Percentiles rank a stretch among this genome's conserved stretches.
These are phyloP conservation scores for Mucor velutinosus DNA, from an alignment of 371 early-diverging fungal genomes.

Conservation along the genomic window DNA sequence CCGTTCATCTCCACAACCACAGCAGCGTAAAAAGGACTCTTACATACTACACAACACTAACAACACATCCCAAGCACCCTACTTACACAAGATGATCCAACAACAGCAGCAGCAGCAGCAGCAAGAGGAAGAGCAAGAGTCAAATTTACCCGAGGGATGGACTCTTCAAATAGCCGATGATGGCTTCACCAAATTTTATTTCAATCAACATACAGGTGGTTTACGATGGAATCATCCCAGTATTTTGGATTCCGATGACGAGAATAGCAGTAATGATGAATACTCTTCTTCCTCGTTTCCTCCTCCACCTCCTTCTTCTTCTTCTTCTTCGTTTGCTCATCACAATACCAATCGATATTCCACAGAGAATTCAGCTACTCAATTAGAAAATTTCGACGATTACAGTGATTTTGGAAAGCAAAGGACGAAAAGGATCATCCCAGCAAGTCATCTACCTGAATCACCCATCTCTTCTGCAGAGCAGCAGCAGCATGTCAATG, in stretches of 20 bases:
- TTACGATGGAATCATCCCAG: slow-evolving; percentile 28
- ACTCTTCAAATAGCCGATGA: slow-evolving; percentile 31
- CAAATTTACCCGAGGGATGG: slow-evolving; percentile 27
- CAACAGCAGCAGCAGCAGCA: neutral
- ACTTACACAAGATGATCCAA: neutral
- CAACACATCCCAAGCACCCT: neutral
- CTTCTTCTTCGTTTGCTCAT: neutral
- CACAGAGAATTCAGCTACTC: neutral
- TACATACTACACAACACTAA: neutral
- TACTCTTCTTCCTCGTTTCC: neutral
- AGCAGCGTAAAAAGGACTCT: slow-evolving; percentile 8
- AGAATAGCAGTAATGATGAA: slow-evolving; percentile 13
- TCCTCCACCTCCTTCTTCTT: neutral
- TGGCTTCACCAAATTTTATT: slow-evolving; percentile 28
- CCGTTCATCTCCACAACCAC: neutral
- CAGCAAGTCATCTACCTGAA: neutral
- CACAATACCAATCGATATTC: neutral
- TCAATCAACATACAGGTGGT: slow-evolving; percentile 29
- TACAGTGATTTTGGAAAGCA: slow-evolving; percentile 9
- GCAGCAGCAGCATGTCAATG: slow-evolving; percentile 2
- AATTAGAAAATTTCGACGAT: slow-evolving; percentile 1
- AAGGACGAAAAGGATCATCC: neutral
- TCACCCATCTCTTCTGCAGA: neutral
- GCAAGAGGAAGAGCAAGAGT: neutral
- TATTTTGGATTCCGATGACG: slow-evolving; percentile 26